These are phyloP conservation scores for Penicillium coprophilum DNA, from an alignment of 495 filamentous ascomycete species.

Conservation along the genomic window DNA sequence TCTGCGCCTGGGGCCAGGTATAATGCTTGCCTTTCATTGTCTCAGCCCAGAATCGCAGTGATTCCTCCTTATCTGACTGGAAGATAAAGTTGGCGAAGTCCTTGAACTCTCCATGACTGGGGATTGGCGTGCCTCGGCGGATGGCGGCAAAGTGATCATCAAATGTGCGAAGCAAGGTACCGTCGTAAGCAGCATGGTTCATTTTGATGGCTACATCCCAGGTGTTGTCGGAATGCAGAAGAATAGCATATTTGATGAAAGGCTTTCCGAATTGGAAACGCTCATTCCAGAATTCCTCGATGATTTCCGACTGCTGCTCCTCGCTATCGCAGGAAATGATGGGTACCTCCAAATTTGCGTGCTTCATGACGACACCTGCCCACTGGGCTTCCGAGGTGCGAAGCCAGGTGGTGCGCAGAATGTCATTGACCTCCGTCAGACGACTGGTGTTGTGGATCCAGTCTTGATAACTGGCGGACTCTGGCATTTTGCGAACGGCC, in stretches of 20 bases:
- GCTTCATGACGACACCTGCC: conserved; percentile 17
- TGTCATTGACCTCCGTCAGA: conserved; percentile 18
- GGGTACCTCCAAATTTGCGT: conserved; percentile 1
- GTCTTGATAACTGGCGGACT: not conserved
- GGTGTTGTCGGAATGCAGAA: conserved; percentile 11
- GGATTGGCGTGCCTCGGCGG: conserved; percentile 6
- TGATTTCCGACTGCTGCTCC: conserved; percentile 2
- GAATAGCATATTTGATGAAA: conserved; percentile 19
- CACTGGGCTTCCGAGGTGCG: conserved; percentile 4
- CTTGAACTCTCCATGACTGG: conserved; percentile 13
- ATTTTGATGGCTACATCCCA: conserved; percentile 21
- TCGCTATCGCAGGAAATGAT: conserved; percentile 11
- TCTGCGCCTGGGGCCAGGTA: conserved; percentile 7
- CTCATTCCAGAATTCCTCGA: conserved; percentile 18
- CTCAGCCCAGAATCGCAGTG: conserved; percentile 17
- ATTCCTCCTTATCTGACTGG: conserved; percentile 3
- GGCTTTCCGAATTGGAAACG: conserved; percentile 19
- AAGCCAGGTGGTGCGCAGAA: conserved; percentile 21
- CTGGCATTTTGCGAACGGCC: conserved; percentile 17
- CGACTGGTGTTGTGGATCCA: conserved; percentile 17
- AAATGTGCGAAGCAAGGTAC: conserved; percentile 25
- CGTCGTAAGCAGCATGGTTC: conserved; percentile 25
- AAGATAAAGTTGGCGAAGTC: conserved; percentile 20
- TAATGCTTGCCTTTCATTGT: conserved; percentile 10
- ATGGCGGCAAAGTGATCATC: conserved; percentile 23